A percentile compares a stretch with the other conserved stretches of the same genome.
Evolutionary conservation across 805 yeast species (phyloP).

Genomic region (Zygoascus ofunaensis): DNA sequence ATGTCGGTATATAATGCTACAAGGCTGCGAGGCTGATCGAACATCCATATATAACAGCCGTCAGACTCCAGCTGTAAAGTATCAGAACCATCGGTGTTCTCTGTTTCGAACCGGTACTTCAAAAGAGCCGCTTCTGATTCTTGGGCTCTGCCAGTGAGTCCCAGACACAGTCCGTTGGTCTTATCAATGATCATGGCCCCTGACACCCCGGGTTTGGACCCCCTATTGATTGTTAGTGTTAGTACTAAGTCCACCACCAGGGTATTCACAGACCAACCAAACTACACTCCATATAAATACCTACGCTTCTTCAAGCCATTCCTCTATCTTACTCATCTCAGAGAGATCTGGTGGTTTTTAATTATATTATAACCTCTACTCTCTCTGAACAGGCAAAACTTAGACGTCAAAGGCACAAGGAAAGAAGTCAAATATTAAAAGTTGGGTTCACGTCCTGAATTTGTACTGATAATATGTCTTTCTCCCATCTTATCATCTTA

Average conservation of each 20-base stretch:
- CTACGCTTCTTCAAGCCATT: conserved; percentile 15
- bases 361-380: not conserved
- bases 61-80: conserved; percentile 6
- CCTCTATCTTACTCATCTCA: conserved; percentile 1
- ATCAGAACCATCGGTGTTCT: conserved; percentile 2
- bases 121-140: conserved; percentile 17
- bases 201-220: conserved; percentile 9
- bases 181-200: conserved; percentile 17
- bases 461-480: not conserved
- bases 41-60: conserved; percentile 8
- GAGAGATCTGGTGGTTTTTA: not conserved
- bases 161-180: conserved; percentile 17
- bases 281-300: too few relatives aligned
- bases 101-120: conserved; percentile 8
- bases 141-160: conserved; percentile 15
- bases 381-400: not conserved
- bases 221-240: too few relatives aligned
- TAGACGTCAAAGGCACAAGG: not conserved
- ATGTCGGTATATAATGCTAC: not conserved
- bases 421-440: not conserved
- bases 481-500: too few relatives aligned
- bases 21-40: not conserved
- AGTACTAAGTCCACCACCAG: too few relatives aligned
- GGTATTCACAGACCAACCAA: too few relatives aligned
- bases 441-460: not conserved